Evolutionary conservation across 495 filamentous ascomycete species (phyloP).

Genomic region (Astrothelium subdiscretum): DNA sequence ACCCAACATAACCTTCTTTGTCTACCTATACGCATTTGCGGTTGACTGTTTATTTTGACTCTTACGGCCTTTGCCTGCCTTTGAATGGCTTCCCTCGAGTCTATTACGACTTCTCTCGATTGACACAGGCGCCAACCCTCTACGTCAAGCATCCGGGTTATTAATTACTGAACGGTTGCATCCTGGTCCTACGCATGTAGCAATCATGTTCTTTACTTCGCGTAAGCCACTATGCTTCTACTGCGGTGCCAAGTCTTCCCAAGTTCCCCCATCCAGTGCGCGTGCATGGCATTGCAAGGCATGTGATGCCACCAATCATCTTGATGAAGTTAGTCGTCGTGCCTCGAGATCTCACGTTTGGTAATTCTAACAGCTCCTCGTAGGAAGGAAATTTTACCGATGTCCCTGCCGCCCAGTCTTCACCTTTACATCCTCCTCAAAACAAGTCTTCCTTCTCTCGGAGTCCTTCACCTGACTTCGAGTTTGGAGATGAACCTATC

Average conservation of each 20-base stretch:
- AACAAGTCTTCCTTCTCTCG: conserved; percentile 4
- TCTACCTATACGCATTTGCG: not conserved
- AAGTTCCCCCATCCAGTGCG: not conserved
- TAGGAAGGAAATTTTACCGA: not conserved
- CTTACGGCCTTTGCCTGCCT: not conserved
- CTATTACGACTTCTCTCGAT: too few relatives aligned
- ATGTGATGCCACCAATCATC: not conserved
- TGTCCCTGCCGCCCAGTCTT: not conserved
- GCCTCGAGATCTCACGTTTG: not conserved
- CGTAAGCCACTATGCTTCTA: not conserved
- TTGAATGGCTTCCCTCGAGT: not conserved
- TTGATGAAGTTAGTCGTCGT: not conserved
- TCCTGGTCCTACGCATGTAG: not conserved
- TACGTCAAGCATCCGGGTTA: too few relatives aligned
- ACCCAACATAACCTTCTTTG: not conserved
- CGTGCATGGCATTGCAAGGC: not conserved
- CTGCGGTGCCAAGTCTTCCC: not conserved
- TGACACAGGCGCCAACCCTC: too few relatives aligned
- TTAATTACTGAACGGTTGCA: too few relatives aligned
- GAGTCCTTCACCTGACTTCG: conserved; percentile 25
- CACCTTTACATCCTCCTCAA: not conserved
- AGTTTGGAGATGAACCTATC: conserved; percentile 14
- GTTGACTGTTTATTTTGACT: too few relatives aligned
- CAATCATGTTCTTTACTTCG: not conserved
- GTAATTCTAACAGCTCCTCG: not conserved